phyloP scores from a whole-genome alignment of 108 stramenopile species.

The Pseudonitzschia multiseries region DNA sequence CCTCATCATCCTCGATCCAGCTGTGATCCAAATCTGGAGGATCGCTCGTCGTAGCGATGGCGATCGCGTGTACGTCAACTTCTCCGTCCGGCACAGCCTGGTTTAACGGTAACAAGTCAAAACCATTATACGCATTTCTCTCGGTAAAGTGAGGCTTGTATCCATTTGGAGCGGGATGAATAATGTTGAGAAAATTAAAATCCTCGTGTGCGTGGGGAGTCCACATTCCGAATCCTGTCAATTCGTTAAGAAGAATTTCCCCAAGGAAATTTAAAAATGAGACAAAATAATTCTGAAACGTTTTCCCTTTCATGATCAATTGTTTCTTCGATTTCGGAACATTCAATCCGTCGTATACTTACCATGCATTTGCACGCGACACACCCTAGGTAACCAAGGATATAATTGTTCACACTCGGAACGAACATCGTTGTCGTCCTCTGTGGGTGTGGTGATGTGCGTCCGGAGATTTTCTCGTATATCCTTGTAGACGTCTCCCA shows the following conservation, averaged over 20 bases:
- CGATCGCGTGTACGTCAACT: slow-evolving; percentile 62
- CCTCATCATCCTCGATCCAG: slow-evolving; percentile 6
- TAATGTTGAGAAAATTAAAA: slow-evolving; percentile 34
- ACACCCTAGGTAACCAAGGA: slow-evolving; percentile 22
- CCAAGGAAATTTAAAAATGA: not conserved
- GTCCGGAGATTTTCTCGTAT: slow-evolving; percentile 43
- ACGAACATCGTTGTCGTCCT: slow-evolving; percentile 34
- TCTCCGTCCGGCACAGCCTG: slow-evolving; percentile 48
- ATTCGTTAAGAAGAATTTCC: not conserved
- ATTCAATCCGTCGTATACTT: not conserved
- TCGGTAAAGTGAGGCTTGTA: slow-evolving; percentile 32
- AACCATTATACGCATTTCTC: slow-evolving; percentile 57
- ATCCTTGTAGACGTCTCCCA: slow-evolving; percentile 45
- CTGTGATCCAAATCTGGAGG: slow-evolving; percentile 19
- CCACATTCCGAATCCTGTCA: slow-evolving; percentile 38
- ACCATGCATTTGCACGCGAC: slow-evolving; percentile 32
- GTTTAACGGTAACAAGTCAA: slow-evolving; percentile 42
- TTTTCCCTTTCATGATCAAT: too few relatives aligned
- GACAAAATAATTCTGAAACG: too few relatives aligned
- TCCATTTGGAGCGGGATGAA: slow-evolving; percentile 39
- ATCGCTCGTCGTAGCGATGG: slow-evolving; percentile 14
- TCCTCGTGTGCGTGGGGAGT: slow-evolving; percentile 38
- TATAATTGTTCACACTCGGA: slow-evolving; percentile 26
- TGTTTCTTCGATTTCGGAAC: not conserved
- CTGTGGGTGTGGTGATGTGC: slow-evolving; percentile 20